phyloP scores from a whole-genome alignment of 495 filamentous ascomycete species.

The Penicillium robsamsonii region DNA sequence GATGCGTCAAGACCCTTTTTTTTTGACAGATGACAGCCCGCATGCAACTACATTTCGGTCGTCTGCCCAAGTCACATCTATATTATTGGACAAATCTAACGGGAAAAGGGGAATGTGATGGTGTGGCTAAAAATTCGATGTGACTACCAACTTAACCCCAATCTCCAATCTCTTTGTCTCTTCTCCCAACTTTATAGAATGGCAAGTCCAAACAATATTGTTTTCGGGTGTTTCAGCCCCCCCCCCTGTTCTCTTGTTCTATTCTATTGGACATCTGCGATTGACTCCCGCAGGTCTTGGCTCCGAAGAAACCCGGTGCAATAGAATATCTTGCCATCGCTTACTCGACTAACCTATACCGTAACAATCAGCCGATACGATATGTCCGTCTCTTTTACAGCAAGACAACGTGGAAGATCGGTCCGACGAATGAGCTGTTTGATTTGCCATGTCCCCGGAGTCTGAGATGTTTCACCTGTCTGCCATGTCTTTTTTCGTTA shows the following conservation, averaged over 20 bases:
- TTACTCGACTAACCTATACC: constrained; percentile 16
- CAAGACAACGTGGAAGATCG: constrained; percentile 10
- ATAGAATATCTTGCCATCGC: constrained; percentile 11
- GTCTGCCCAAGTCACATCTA: constrained; percentile 7
- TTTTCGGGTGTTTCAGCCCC: constrained; percentile 12
- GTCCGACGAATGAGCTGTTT: constrained; percentile 15
- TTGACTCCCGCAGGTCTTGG: constrained; percentile 20
- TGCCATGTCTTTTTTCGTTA: constrained; percentile 6
- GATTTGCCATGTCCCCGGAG: constrained; percentile 12
- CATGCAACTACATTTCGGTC: constrained; percentile 10
- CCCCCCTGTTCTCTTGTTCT: constrained; percentile 11
- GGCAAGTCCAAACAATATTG: constrained; percentile 3
- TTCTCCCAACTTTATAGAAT: background rate
- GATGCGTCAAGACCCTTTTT: background rate
- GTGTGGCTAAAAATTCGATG: background rate
- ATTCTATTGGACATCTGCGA: constrained; percentile 11
- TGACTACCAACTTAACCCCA: background rate
- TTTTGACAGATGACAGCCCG: constrained; percentile 13
- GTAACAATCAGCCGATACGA: constrained; percentile 7
- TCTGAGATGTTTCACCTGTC: constrained; percentile 17
- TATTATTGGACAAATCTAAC: background rate
- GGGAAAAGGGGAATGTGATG: background rate
- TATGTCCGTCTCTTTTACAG: constrained; percentile 1
- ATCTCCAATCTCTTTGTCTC: constrained; percentile 1
- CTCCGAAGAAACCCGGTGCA: constrained; percentile 12